A percentile compares a stretch with the other conserved stretches of the same genome.
phyloP scores from a whole-genome alignment of 2,329 filamentous ascomycete species.

The Exophiala mesophila region DNA sequence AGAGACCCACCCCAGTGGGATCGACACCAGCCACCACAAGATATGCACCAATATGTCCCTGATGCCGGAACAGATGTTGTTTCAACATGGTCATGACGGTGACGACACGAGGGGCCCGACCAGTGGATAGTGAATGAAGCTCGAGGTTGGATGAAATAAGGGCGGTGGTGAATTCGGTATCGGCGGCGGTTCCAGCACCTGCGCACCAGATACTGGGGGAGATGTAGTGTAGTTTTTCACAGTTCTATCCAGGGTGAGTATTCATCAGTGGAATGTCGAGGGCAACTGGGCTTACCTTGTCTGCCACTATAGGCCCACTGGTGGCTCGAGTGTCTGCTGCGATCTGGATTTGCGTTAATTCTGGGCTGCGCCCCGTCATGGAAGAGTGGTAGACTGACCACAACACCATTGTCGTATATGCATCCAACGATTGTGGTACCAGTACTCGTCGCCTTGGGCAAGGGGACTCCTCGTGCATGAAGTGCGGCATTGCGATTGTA shows the following conservation, averaged over 20 bases:
- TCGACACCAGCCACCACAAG: slow-evolving; percentile 95
- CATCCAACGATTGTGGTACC: slow-evolving; percentile 98
- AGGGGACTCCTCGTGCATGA: slow-evolving; percentile 85
- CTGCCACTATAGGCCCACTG: slow-evolving; percentile 94
- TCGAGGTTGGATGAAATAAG: slow-evolving; percentile 98
- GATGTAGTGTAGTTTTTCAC: slow-evolving; percentile 99
- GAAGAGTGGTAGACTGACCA: slow-evolving; percentile 54
- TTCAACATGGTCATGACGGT: slow-evolving; percentile 99
- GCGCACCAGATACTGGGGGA: slow-evolving; percentile 98
- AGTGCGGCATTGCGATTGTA: slow-evolving; percentile 98
- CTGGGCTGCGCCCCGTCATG: slow-evolving; percentile 12
- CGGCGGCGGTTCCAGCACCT: slow-evolving; percentile 92
- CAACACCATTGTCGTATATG: slow-evolving; percentile 92
- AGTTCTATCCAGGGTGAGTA: slow-evolving; percentile 59
- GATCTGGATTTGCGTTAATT: slow-evolving; percentile 55
- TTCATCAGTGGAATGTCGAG: not conserved
- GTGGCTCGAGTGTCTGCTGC: slow-evolving; percentile 97
- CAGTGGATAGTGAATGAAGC: slow-evolving; percentile 91
- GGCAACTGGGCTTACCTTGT: slow-evolving; percentile 70
- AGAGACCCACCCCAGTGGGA: slow-evolving; percentile 89
- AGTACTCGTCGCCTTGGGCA: slow-evolving; percentile 96
- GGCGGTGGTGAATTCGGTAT: slow-evolving; percentile 98
- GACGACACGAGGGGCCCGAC: slow-evolving; percentile 92
- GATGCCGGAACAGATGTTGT: slow-evolving; percentile 98
- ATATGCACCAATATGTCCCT: slow-evolving; percentile 96